phyloP scores from a whole-genome alignment of 2,329 filamentous ascomycete species.

The Penicillium expansum region DNA sequence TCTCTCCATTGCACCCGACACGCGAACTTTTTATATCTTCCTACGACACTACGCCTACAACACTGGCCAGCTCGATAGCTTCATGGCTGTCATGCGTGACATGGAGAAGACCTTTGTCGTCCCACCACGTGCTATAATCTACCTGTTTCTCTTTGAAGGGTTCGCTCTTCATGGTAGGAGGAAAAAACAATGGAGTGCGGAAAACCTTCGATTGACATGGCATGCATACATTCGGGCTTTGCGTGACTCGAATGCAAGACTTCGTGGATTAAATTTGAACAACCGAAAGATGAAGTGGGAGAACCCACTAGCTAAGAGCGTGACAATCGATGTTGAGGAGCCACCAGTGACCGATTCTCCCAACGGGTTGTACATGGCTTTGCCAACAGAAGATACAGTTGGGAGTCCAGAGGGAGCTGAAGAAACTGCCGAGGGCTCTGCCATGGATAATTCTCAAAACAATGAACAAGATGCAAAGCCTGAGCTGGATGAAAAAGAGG shows the following conservation, averaged over 20 bases:
- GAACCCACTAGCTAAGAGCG: constrained; percentile 27
- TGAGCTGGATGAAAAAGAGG: constrained; percentile 6
- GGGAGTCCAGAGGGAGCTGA: background rate
- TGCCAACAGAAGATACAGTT: constrained; percentile 18
- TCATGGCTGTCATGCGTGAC: constrained; percentile 71
- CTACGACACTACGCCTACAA: constrained; percentile 69
- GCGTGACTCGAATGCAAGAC: constrained; percentile 34
- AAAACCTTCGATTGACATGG: constrained; percentile 68
- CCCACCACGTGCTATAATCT: constrained; percentile 71
- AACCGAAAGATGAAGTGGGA: constrained; percentile 27
- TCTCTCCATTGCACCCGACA: constrained; percentile 68
- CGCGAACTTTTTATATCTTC: constrained; percentile 75
- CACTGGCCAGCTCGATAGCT: constrained; percentile 68
- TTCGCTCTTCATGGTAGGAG: constrained; percentile 71
- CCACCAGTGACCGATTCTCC: constrained; percentile 10
- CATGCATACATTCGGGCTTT: constrained; percentile 56
- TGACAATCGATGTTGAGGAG: constrained; percentile 7
- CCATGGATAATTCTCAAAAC: background rate
- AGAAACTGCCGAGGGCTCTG: background rate
- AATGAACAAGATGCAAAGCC: background rate
- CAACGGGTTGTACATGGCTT: constrained; percentile 25
- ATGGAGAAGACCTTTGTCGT: constrained; percentile 68
- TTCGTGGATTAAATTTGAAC: constrained; percentile 18
- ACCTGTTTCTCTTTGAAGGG: constrained; percentile 76
- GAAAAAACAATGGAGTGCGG: constrained; percentile 68